Evolutionary conservation across 1,284 basidiomycete species (phyloP), one percentile per base, ranked within the genome.

Genomic region (Ustilago loliicola): DNA sequence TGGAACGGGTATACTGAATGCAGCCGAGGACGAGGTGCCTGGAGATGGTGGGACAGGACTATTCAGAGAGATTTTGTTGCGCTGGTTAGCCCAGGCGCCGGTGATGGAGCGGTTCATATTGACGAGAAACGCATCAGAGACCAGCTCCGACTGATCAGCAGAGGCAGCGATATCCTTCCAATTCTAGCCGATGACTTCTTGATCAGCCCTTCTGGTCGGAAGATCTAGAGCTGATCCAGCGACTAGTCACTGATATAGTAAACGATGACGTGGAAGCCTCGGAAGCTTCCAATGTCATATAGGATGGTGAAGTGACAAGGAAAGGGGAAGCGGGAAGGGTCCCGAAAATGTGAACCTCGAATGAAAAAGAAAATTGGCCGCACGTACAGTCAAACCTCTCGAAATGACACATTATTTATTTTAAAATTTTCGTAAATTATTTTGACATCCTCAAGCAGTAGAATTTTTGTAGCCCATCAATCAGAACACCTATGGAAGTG

Each of bases 61-160:
- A n/a, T 84, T 84, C 36, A 84, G 68, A 19, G 74, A 80, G n/a
- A 84, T 73, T 56, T 70, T 78, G 56, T 66, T 73, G 48, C 76
- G 71, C 67, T 77, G 77, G 61, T 79, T 78, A 48, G 68, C 66
- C 83, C 83, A 83, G 23, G 78, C 82, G 38, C 76, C 77, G 5
- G 80, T 85, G 58, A 85, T 85, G 53, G 79, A 80, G 54, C 73
- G 75, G 50, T 85, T 85, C 83, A 85, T 85, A 45, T 30, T 63
- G 66, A 47, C 23, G 10, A 56, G 42, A 48, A 10, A 58, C 61
- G 29, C 73, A 76, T 71, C 61, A 68, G 72, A 69, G 40, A 58
- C 42, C 47, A 34, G 36, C 59, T 67, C 50, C 30, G 19, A 52
- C 47, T 38, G 29, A 48, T 34, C 40, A 13, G 32, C 25, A 38